Evolutionary conservation across 345 rosid species (phyloP).

Genomic region (Firmiana major): DNA sequence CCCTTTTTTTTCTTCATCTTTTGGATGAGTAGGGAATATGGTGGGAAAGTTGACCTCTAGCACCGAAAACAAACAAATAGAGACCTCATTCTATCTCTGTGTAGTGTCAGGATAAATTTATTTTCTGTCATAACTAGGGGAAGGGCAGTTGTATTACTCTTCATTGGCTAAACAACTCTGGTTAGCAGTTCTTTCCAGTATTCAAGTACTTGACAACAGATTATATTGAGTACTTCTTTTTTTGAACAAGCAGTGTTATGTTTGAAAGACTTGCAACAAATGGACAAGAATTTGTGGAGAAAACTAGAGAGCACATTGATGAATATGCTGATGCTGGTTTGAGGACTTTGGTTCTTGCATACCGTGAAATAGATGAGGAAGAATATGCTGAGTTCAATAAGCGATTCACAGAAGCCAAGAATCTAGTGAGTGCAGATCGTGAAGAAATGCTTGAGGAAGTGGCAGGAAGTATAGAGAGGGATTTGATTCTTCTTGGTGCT

Average conservation of each 20-base stretch:
- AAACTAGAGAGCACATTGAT: constrained; percentile 61
- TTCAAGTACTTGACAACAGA: background rate
- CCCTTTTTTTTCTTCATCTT: too few relatives aligned
- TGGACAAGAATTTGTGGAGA: constrained; percentile 53
- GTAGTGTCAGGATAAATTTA: too few relatives aligned
- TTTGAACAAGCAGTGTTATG: constrained; percentile 58
- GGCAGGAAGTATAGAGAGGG: constrained; percentile 63
- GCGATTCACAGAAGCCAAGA: constrained; percentile 69
- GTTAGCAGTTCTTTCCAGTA: background rate
- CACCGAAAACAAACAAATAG: too few relatives aligned
- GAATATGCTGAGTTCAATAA: constrained; percentile 66
- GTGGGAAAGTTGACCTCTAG: too few relatives aligned
- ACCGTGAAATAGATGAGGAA: constrained; percentile 71
- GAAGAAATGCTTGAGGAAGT: constrained; percentile 70
- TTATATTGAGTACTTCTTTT: background rate
- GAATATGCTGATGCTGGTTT: constrained; percentile 93
- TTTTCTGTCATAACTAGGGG: background rate
- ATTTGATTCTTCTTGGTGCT: constrained; percentile 85
- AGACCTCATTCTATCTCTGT: too few relatives aligned
- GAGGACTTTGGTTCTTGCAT: constrained; percentile 90
- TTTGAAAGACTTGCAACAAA: constrained; percentile 73
- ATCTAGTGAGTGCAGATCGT: constrained; percentile 51
- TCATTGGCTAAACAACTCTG: background rate
- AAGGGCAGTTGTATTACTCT: background rate
- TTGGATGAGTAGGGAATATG: too few relatives aligned